Evolutionary conservation across 768 basidiomycete species (phyloP).

Genomic region (Russula sp.): DNA sequence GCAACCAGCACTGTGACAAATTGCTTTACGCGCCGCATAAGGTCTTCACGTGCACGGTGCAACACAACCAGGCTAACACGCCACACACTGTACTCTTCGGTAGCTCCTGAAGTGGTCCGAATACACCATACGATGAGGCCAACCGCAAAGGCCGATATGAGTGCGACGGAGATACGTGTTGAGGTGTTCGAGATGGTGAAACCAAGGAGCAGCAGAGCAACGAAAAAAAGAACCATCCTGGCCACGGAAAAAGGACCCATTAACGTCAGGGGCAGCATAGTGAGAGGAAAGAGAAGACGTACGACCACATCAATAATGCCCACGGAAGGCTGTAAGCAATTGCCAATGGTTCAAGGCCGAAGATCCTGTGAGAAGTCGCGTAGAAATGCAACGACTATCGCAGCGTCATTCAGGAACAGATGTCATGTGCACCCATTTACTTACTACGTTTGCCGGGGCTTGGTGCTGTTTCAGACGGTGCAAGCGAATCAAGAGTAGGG

Average conservation of each 20-base stretch:
- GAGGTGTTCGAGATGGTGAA: conserved; percentile 1
- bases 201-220: conserved; percentile 12
- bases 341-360: conserved; percentile 14
- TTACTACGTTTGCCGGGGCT: conserved; percentile 8
- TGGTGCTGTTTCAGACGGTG: conserved; percentile 8
- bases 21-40: neutral
- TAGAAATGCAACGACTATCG: conserved; percentile 3
- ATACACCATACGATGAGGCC: conserved; percentile 2
- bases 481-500: conserved; percentile 13
- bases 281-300: neutral
- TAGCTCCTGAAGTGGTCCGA: neutral
- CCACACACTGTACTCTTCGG: neutral
- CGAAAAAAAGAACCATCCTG: conserved; percentile 15
- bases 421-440: neutral
- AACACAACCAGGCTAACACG: neutral
- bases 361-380: neutral
- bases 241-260: neutral
- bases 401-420: neutral
- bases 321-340: conserved; percentile 14
- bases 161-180: conserved; percentile 3
- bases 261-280: neutral
- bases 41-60: neutral
- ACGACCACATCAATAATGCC: conserved; percentile 16
- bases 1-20: neutral
- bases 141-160: neutral